Evolutionary conservation across 1,139 yeast genomes (phyloP).

Genomic region (Scheffersomyces segobiensis): DNA sequence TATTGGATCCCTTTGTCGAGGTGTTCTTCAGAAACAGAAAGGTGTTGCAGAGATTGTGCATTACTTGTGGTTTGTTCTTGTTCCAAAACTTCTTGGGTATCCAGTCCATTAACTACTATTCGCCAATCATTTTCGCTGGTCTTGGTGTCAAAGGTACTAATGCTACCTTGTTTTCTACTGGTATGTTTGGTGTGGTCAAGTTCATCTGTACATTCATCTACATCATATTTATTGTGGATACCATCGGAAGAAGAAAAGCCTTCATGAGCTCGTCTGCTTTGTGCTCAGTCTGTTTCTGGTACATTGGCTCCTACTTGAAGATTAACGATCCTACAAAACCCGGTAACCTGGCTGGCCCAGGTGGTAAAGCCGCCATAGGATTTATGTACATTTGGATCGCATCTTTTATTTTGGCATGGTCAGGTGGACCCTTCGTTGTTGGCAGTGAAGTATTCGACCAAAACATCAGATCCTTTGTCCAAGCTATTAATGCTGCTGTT

Average conservation of each 20-base stretch:
- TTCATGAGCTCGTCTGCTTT: conserved; percentile 39
- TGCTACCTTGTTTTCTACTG: conserved; percentile 42
- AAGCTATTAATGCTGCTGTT: conserved; percentile 44
- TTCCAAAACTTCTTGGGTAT: conserved; percentile 49
- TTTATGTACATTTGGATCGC: conserved; percentile 49
- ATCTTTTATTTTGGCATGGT: conserved; percentile 45
- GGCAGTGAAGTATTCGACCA: conserved; percentile 46
- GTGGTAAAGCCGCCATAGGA: conserved; percentile 44
- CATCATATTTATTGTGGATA: conserved; percentile 38
- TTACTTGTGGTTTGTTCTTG: conserved; percentile 37
- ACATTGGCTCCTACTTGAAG: conserved; percentile 43
- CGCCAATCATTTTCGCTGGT: conserved; percentile 41
- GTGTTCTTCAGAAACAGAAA: conserved; percentile 32
- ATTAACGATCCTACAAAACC: conserved; percentile 39
- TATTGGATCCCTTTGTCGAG: conserved; percentile 40
- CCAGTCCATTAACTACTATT: conserved; percentile 47
- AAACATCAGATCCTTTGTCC: conserved; percentile 43
- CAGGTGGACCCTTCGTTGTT: conserved; percentile 46
- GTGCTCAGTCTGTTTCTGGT: conserved; percentile 44
- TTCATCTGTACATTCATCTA: conserved; percentile 38
- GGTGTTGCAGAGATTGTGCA: conserved; percentile 29
- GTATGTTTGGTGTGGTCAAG: conserved; percentile 45
- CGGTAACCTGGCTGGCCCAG: conserved; percentile 39
- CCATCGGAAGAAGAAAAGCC: conserved; percentile 39
- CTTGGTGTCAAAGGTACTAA: conserved; percentile 43